Evolutionary conservation across 331 rosid genomes (phyloP).

Genomic region (Stylosanthes scabra): DNA sequence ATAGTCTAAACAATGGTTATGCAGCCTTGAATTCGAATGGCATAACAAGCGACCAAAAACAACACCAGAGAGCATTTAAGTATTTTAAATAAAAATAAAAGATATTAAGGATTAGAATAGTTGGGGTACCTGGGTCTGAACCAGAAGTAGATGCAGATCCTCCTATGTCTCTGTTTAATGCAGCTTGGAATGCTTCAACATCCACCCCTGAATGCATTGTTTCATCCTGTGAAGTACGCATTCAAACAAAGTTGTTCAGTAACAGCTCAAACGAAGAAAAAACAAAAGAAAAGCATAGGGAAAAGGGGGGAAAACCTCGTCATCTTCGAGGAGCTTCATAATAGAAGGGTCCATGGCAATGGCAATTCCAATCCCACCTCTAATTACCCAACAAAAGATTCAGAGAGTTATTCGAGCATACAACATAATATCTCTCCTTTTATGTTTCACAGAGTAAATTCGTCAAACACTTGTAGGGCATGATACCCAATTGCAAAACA

Average conservation of each 20-base stretch:
- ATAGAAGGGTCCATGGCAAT: constrained; percentile 74
- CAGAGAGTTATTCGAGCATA: too few relatives aligned
- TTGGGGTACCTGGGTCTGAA: constrained; percentile 56
- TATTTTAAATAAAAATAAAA: neutral
- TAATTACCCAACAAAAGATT: too few relatives aligned
- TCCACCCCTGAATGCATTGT: constrained; percentile 87
- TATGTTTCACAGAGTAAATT: too few relatives aligned
- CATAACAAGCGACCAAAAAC: neutral
- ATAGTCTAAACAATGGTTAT: neutral
- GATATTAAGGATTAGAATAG: neutral
- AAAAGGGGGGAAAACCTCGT: constrained; percentile 60
- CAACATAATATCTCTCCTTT: too few relatives aligned
- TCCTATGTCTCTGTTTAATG: constrained; percentile 74
- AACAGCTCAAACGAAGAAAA: neutral
- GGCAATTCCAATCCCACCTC: constrained; percentile 2
- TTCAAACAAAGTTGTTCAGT: constrained; percentile 5
- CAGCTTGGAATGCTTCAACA: constrained; percentile 90
- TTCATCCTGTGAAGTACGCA: constrained; percentile 63
- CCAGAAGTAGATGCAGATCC: constrained; percentile 63
- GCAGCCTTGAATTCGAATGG: neutral
- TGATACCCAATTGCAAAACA: too few relatives aligned
- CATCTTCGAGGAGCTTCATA: constrained; percentile 88
- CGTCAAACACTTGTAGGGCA: too few relatives aligned
- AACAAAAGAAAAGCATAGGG: neutral
- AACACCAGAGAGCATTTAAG: neutral